Evolutionary conservation across 1,284 basidiomycete species (phyloP).

Genomic region (Boletus chippewaensis): DNA sequence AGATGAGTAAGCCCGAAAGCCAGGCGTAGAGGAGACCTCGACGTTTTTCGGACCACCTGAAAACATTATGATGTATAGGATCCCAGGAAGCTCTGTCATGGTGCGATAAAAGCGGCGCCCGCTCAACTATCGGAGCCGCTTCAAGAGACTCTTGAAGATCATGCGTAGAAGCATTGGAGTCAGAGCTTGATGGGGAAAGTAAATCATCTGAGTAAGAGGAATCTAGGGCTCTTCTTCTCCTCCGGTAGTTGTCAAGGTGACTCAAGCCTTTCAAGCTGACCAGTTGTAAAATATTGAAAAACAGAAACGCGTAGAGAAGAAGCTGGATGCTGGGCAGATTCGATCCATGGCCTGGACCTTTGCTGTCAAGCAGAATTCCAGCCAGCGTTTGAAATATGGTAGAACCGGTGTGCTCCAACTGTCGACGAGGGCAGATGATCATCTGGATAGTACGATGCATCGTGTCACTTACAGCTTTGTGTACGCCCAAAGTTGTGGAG

Average conservation of each 20-base stretch:
- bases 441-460: neutral
- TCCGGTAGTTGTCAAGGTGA: constrained; percentile 38
- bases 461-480: constrained; percentile 58
- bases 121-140: constrained; percentile 8
- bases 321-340: constrained; percentile 36
- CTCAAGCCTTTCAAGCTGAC: constrained; percentile 45
- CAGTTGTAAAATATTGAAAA: constrained; percentile 57
- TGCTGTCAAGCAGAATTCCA: constrained; percentile 49
- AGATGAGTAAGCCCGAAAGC: constrained; percentile 41
- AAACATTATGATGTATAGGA: constrained; percentile 20
- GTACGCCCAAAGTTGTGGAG: constrained; percentile 71
- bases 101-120: constrained; percentile 11
- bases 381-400: constrained; percentile 66
- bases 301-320: constrained; percentile 53
- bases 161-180: neutral
- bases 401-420: constrained; percentile 71
- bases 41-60: constrained; percentile 36
- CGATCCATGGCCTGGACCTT: constrained; percentile 22
- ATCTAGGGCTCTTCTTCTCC: constrained; percentile 13
- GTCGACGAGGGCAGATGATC: constrained; percentile 3
- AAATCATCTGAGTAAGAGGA: constrained; percentile 19
- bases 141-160: neutral
- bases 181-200: neutral
- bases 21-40: constrained; percentile 48
- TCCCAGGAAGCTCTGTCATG: neutral